phyloP scores from a whole-genome alignment of 2,329 filamentous ascomycete genomes.

The Penicillium sp. region DNA sequence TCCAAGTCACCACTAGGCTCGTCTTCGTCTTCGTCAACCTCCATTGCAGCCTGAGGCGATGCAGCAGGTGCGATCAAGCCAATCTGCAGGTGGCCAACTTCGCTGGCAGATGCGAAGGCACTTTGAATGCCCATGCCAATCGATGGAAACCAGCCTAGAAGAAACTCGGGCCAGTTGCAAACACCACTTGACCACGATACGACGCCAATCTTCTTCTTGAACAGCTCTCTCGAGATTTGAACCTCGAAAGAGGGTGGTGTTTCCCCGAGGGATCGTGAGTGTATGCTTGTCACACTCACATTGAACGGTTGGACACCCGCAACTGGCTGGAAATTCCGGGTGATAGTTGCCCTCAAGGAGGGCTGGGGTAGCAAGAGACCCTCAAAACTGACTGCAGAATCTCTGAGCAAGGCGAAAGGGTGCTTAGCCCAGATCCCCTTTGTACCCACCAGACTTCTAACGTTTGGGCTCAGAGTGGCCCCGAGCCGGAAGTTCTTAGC shows the following conservation, averaged over 20 bases:
- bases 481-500: conserved; percentile 35
- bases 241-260: conserved; percentile 34
- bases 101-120: conserved; percentile 17
- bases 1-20: conserved; percentile 22
- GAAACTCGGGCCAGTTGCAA: conserved; percentile 35
- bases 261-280: conserved; percentile 30
- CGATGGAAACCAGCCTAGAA: conserved; percentile 26
- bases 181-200: conserved; percentile 42
- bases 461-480: conserved; percentile 31
- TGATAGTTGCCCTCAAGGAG: conserved; percentile 29
- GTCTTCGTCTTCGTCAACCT: conserved; percentile 28
- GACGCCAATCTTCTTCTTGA: conserved; percentile 31
- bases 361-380: conserved; percentile 35
- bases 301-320: conserved; percentile 36
- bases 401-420: conserved; percentile 34
- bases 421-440: conserved; percentile 31
- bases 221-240: conserved; percentile 34
- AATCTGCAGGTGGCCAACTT: conserved; percentile 36
- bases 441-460: conserved; percentile 28
- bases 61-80: conserved; percentile 33
- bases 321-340: conserved; percentile 33
- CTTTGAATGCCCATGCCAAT: conserved; percentile 26
- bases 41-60: conserved; percentile 11
- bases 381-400: conserved; percentile 31
- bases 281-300: conserved; percentile 30